Percentiles rank a stretch among this genome's conserved stretches.
phyloP scores from a whole-genome alignment of 345 rosid genomes.

The Xanthoceras sorbifolium region DNA sequence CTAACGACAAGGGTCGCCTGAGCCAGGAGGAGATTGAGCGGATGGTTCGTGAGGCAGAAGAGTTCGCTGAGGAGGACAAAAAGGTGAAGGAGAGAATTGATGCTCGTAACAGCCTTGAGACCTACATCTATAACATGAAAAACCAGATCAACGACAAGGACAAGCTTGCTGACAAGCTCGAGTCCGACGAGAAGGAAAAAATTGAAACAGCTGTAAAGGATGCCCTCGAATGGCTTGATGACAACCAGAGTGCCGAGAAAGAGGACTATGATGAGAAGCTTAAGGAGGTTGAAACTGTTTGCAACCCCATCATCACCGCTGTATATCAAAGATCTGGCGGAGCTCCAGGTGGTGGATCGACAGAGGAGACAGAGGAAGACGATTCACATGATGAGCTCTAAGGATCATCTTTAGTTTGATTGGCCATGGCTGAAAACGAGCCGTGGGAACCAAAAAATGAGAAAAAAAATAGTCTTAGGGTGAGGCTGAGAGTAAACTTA shows the following conservation, averaged over 20 bases:
- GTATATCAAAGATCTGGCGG: constrained; percentile 91
- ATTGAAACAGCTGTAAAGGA: constrained; percentile 82
- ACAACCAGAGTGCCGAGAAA: constrained; percentile 86
- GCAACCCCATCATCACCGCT: constrained; percentile 84
- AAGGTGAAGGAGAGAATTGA: constrained; percentile 91
- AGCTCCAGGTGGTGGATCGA: constrained; percentile 59
- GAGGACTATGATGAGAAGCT: constrained; percentile 94
- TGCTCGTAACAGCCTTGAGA: constrained; percentile 87
- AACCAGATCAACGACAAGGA: constrained; percentile 90
- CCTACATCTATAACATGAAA: constrained; percentile 92
- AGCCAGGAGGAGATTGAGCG: constrained; percentile 96
- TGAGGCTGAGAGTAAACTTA: constrained; percentile 17
- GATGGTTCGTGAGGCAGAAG: constrained; percentile 95
- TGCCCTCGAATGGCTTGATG: constrained; percentile 92
- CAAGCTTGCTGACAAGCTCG: constrained; percentile 94
- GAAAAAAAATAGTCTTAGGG: constrained; percentile 24
- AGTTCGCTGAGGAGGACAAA: constrained; percentile 96
- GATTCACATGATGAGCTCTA: constrained; percentile 69
- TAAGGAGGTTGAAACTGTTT: constrained; percentile 92
- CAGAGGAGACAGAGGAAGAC: constrained; percentile 42
- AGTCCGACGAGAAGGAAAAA: constrained; percentile 91
- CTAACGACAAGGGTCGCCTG: constrained; percentile 90
- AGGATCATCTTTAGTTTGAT: constrained; percentile 23
- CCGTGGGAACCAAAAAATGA: constrained; percentile 12
- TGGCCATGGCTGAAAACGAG: background rate